A percentile compares a stretch with the other conserved stretches of the same genome.
These are phyloP conservation scores for Botrytis squamosa DNA, from an alignment of 2,329 filamentous ascomycete species.

Conservation along the genomic window DNA sequence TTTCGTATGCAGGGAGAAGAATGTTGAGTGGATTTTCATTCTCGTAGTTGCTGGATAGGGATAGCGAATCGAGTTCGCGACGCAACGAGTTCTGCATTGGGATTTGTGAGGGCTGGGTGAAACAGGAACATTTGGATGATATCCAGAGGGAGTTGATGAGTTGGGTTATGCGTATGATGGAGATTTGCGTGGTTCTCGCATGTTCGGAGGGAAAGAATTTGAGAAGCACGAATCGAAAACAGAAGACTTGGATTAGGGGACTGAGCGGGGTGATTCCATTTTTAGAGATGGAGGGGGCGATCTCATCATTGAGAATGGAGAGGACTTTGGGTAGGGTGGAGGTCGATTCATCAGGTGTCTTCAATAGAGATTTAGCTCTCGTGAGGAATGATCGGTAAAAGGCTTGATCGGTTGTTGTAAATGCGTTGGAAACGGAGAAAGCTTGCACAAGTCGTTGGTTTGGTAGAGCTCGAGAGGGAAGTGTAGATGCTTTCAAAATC, in stretches of 20 bases:
- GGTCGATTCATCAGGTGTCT: not conserved
- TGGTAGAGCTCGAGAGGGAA: conserved; percentile 1
- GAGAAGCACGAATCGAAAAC: conserved; percentile 12
- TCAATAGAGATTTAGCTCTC: not conserved
- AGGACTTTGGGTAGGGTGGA: not conserved
- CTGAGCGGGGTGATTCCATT: not conserved
- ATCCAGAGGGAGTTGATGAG: conserved; percentile 19
- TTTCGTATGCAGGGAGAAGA: conserved; percentile 26
- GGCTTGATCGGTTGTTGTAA: conserved; percentile 1
- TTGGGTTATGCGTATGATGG: not conserved
- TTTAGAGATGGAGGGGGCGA: not conserved
- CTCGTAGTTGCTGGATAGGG: not conserved
- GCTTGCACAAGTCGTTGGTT: conserved; percentile 12
- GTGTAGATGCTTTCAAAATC: not conserved
- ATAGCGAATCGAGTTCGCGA: not conserved
- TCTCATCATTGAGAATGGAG: not conserved
- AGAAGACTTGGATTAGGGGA: conserved; percentile 9
- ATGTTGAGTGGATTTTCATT: conserved; percentile 22
- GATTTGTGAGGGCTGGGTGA: not conserved
- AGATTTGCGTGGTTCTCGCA: not conserved
- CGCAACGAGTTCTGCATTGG: not conserved
- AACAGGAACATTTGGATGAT: conserved; percentile 13
- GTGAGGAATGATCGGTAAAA: not conserved
- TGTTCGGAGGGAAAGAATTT: not conserved
- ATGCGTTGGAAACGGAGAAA: conserved; percentile 16